Conservation (phyloP, 305 asterid species). For the Solanum chacoense region DNA sequence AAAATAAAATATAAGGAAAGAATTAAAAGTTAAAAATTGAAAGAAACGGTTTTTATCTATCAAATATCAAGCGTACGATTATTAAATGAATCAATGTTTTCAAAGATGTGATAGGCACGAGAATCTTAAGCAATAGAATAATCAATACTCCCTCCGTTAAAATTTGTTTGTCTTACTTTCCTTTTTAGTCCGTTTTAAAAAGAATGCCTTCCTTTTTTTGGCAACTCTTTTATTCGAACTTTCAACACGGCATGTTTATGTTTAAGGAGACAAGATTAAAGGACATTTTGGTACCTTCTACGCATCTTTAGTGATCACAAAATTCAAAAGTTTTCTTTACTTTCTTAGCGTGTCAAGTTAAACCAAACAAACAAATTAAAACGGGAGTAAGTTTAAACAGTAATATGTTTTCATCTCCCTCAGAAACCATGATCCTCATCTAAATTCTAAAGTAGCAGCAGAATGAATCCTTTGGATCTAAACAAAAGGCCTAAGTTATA, state of each 20-base stretch:
- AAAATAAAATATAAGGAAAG: conserved; percentile 14
- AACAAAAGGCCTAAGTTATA: background rate
- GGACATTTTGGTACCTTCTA: background rate
- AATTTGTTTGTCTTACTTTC: background rate
- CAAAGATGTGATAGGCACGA: background rate
- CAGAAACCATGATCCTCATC: background rate
- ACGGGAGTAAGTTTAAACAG: background rate
- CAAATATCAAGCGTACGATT: background rate
- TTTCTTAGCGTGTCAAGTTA: background rate
- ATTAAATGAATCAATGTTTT: background rate
- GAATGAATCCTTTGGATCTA: background rate
- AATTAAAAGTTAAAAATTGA: background rate
- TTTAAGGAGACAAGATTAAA: background rate
- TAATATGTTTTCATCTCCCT: background rate
- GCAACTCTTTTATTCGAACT: background rate
- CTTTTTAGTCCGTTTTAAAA: background rate
- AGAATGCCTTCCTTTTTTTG: background rate
- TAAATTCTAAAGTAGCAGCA: background rate
- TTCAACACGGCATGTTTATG: background rate
- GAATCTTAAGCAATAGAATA: background rate
- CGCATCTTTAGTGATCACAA: background rate
- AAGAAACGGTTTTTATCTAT: background rate
- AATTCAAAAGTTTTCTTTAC: background rate
- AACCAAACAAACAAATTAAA: background rate
- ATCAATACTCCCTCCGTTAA: background rate